Evolutionary conservation across 371 early-diverging fungal species (phyloP).

Genomic region (Phascolomyces articulosus): DNA sequence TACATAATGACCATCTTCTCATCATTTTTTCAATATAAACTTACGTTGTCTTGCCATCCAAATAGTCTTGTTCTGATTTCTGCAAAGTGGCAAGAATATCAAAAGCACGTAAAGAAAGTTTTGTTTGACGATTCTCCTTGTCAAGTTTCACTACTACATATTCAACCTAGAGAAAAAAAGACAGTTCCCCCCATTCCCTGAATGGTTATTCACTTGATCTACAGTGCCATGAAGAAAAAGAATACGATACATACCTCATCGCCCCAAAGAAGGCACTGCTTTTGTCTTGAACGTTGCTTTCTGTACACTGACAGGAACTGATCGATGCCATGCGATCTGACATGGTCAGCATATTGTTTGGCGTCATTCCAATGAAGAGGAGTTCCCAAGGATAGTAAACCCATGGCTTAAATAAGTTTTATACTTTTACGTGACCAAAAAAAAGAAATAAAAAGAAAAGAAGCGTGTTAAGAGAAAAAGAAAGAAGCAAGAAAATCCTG

Average conservation of each 20-base stretch:
- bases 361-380: conserved; percentile 95
- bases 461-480: conserved; percentile 1
- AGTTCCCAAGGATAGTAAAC: conserved; percentile 93
- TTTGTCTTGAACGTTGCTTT: conserved; percentile 74
- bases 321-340: conserved; percentile 90
- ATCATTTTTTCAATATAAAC: conserved; percentile 1
- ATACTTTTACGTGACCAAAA: conserved; percentile 3
- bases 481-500: not conserved
- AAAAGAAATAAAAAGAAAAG: conserved; percentile 2
- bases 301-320: conserved; percentile 93
- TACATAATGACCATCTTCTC: too few species aligned
- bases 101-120: conserved; percentile 82
- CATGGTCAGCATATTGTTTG: conserved; percentile 83
- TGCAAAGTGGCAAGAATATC: conserved; percentile 82
- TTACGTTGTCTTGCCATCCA: conserved; percentile 40
- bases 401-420: conserved; percentile 65
- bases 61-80: conserved; percentile 69
- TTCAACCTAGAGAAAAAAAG: conserved; percentile 72
- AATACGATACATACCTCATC: conserved; percentile 80
- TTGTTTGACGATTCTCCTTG: conserved; percentile 69
- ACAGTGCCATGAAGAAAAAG: not conserved
- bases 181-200: too few species aligned
- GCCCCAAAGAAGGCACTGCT: conserved; percentile 90
- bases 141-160: conserved; percentile 90
- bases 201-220: too few species aligned